Percentiles rank a stretch among this genome's conserved stretches.
These are phyloP conservation scores for Corynespora cassiicola DNA, from an alignment of 2,329 filamentous ascomycete genomes.

Conservation along the genomic window DNA sequence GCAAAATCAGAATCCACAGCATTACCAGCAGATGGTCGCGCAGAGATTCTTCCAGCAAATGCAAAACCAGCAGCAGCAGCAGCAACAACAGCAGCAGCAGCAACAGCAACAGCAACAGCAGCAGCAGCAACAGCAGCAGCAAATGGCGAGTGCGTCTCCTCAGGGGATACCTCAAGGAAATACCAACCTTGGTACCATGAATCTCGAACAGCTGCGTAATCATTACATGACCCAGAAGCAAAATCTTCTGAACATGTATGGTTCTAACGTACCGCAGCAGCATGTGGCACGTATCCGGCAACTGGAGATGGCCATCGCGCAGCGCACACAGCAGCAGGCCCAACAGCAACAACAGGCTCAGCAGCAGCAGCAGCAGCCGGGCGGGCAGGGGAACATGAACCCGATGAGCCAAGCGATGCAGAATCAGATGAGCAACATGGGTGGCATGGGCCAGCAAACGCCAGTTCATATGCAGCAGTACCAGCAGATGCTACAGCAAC, in stretches of 20 bases:
- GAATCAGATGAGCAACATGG: slow-evolving; percentile 17
- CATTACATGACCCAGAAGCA: slow-evolving; percentile 33
- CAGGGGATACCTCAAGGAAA: slow-evolving; percentile 19
- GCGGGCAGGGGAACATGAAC: slow-evolving; percentile 24
- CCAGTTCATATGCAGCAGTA: slow-evolving; percentile 42
- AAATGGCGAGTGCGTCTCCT: slow-evolving; percentile 31
- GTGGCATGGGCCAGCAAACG: slow-evolving; percentile 22
- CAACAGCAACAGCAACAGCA: slow-evolving; percentile 38
- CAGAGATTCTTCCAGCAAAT: slow-evolving; percentile 29
- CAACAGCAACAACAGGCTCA: slow-evolving; percentile 22
- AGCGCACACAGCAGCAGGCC: slow-evolving; percentile 9
- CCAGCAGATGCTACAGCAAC: slow-evolving; percentile 41
- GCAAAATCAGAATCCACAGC: slow-evolving; percentile 29
- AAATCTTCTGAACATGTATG: slow-evolving; percentile 29
- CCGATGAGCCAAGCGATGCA: slow-evolving; percentile 29
- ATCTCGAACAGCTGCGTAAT: slow-evolving; percentile 28
- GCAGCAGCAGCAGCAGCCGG: slow-evolving; percentile 21
- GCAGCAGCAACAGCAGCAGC: slow-evolving; percentile 35
- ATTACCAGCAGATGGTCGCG: slow-evolving; percentile 35
- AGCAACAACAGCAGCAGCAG: slow-evolving; percentile 23
- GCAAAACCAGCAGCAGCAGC: slow-evolving; percentile 32
- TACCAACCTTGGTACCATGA: slow-evolving; percentile 35
- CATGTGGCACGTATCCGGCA: slow-evolving; percentile 33
- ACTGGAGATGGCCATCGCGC: slow-evolving; percentile 33
- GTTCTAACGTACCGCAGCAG: slow-evolving; percentile 31